Evolutionary conservation across 2,329 filamentous ascomycete genomes (phyloP), one percentile per base, ranked within the genome.

Genomic region (Ampelomyces quisqualis): DNA sequence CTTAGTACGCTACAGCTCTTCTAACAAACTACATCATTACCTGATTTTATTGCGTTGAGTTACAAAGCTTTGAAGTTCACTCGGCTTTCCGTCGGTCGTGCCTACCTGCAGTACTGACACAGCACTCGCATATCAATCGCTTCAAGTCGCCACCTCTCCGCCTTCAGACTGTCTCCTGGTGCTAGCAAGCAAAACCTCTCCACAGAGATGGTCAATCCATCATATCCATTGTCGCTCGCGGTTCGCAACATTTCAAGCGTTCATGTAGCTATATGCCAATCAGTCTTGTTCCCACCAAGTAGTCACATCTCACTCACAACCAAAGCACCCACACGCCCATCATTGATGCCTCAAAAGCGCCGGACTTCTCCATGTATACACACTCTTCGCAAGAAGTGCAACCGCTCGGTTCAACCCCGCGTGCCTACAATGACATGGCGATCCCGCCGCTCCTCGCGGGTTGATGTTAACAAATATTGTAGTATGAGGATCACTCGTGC

Each of bases 311-410:
- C 15, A 30, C 24, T 5, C n/a, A 37, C 19, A 7, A 13, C 9
- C 4, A 7, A 8, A 4, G 10, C 7, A 29, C 7, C 22, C 13
- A 13, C n/a, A 14, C 14, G 18, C 18, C n/a, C 11, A n/a, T 78
- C 77, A 65, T 80, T 77, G 42, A 69, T 58, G n/a, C 73, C 74
- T 33, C 73, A 65, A 35, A 70, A 73, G 19, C 68, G 73, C 35
- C 77, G 69, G 55, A 77, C 68, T 35, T 61, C 62, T 30, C 43
- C 59, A 49, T 74, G 70, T 30, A 76, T 76, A 40, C 72, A 76
- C 10, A 70, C 47, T 42, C 74, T 69, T 38, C 70, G 58, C 17
- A 63, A 39, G 18, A 73, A 72, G 13, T 60, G 62, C 27, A 75
- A 55, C 4, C 69, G 60, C 11, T 73, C 71, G 40, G 72, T 45